Conservation (phyloP, 352 stramenopile species). For the Phytophthora cajani region DNA sequence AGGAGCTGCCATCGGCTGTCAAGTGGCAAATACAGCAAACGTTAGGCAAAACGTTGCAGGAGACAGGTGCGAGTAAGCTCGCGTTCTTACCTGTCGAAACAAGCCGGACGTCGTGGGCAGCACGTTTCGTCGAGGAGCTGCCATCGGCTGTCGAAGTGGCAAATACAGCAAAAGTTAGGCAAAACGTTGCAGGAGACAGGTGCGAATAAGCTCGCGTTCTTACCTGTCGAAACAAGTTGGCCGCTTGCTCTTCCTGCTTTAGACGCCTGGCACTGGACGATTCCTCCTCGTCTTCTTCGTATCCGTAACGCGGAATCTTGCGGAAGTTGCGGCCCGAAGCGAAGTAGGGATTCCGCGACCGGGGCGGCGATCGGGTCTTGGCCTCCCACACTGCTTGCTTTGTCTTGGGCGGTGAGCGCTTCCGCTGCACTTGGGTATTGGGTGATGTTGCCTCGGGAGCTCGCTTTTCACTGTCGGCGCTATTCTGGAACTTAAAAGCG, state of each 20-base stretch:
- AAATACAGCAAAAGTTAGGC: constrained; percentile 15
- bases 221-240: constrained; percentile 28
- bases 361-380: constrained; percentile 42
- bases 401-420: constrained; percentile 14
- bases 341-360: constrained; percentile 47
- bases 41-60: neutral
- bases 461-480: constrained; percentile 1
- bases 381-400: constrained; percentile 32
- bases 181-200: neutral
- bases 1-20: constrained; percentile 34
- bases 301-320: constrained; percentile 18
- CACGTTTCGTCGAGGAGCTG: constrained; percentile 34
- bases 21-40: constrained; percentile 16
- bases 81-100: constrained; percentile 20
- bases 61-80: neutral
- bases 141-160: constrained; percentile 27
- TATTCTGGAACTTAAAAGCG: constrained; percentile 36
- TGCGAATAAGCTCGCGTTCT: neutral
- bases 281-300: constrained; percentile 23
- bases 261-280: constrained; percentile 12
- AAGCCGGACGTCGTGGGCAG: constrained; percentile 14
- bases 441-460: constrained; percentile 1
- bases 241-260: constrained; percentile 18
- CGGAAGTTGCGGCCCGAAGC: constrained; percentile 23
- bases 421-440: constrained; percentile 19